These are phyloP conservation scores for Phylloporus sp. DNA, from an alignment of 768 basidiomycete species.

Conservation along the genomic window DNA sequence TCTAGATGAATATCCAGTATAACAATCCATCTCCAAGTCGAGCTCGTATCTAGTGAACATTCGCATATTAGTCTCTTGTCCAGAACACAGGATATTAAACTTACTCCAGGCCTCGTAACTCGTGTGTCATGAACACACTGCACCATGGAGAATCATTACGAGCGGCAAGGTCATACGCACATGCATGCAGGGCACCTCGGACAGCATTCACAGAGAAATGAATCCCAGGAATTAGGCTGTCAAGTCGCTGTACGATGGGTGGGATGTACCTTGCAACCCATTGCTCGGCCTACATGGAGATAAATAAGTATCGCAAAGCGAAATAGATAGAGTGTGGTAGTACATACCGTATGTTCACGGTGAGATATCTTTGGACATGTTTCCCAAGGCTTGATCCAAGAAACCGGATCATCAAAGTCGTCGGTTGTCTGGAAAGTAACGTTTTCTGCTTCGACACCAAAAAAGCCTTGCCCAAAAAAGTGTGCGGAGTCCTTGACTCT, in stretches of 20 bases:
- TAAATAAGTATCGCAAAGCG: background rate
- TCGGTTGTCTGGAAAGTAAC: constrained; percentile 25
- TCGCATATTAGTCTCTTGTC: background rate
- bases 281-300: constrained; percentile 4
- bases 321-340: background rate
- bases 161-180: constrained; percentile 36
- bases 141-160: constrained; percentile 35
- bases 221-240: constrained; percentile 26
- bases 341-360: background rate
- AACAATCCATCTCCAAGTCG: constrained; percentile 37
- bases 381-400: constrained; percentile 37
- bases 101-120: constrained; percentile 34
- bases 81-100: constrained; percentile 4
- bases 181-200: constrained; percentile 38
- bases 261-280: constrained; percentile 36
- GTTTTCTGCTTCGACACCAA: constrained; percentile 27
- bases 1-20: constrained; percentile 34
- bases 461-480: constrained; percentile 37
- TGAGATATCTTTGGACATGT: constrained; percentile 24
- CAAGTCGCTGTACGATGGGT: constrained; percentile 32
- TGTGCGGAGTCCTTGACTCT: constrained; percentile 35
- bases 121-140: constrained; percentile 28
- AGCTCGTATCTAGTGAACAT: constrained; percentile 38
- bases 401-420: constrained; percentile 29
- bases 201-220: constrained; percentile 29